These are phyloP conservation scores for Proliferodiscus dingleyae DNA, from an alignment of 2,329 filamentous ascomycete genomes.

Conservation along the genomic window DNA sequence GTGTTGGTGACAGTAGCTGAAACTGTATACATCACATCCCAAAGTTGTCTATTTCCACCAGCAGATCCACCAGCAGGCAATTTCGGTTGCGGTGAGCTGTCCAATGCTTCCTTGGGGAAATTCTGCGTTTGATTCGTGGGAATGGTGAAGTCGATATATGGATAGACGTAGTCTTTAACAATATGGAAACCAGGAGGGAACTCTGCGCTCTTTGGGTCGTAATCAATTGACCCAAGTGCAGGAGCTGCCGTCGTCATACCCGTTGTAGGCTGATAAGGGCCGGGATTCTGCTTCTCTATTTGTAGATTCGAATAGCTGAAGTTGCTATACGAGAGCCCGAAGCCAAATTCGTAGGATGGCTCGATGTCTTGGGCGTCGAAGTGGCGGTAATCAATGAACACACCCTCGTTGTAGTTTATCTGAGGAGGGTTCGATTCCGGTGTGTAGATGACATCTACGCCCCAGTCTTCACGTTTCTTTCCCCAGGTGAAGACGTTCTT, in stretches of 20 bases:
- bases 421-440: conserved; percentile 52
- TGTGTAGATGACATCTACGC: conserved; percentile 38
- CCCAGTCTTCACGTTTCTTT: conserved; percentile 37
- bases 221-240: conserved; percentile 57
- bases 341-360: conserved; percentile 77
- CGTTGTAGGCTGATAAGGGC: conserved; percentile 42
- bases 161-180: conserved; percentile 47
- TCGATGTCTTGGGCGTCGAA: conserved; percentile 61
- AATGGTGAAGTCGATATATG: conserved; percentile 45
- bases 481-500: conserved; percentile 81
- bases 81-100: conserved; percentile 42
- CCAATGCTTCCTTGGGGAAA: conserved; percentile 36
- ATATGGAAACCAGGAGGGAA: conserved; percentile 54
- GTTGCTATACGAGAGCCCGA: conserved; percentile 73
- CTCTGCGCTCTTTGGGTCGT: conserved; percentile 55
- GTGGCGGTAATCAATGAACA: conserved; percentile 76
- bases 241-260: conserved; percentile 62
- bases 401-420: conserved; percentile 68
- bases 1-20: conserved; percentile 51
- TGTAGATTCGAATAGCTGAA: conserved; percentile 67
- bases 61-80: conserved; percentile 44
- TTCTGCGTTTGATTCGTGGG: conserved; percentile 18
- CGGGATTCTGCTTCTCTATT: conserved; percentile 25
- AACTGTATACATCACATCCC: conserved; percentile 50
- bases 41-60: conserved; percentile 50